Conservation (phyloP, 139 green algal species). For the Picochlorum sp. region DNA sequence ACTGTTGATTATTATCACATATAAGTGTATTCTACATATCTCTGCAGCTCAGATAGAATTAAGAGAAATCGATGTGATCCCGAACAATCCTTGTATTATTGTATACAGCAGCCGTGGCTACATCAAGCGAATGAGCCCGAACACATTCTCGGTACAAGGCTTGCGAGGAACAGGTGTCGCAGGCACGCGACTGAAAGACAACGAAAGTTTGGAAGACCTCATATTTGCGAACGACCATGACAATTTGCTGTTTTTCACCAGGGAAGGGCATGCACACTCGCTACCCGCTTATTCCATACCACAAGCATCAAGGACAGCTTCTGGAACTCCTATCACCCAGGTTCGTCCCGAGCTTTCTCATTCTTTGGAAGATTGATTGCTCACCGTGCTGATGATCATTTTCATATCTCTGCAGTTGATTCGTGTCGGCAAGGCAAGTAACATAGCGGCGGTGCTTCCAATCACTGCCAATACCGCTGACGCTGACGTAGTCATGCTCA, state of each 20-base stretch:
- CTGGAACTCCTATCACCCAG: conserved; percentile 40
- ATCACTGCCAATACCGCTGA: conserved; percentile 2
- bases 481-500: conserved; percentile 51
- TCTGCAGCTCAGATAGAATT: conserved; percentile 20
- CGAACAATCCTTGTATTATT: conserved; percentile 55
- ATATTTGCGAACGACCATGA: conserved; percentile 58
- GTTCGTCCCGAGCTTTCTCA: conserved; percentile 4
- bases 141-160: conserved; percentile 51
- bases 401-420: conserved; percentile 43
- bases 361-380: background rate
- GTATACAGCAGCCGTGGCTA: conserved; percentile 63
- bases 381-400: conserved; percentile 1
- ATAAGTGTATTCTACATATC: background rate
- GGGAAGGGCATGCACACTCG: conserved; percentile 42
- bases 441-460: conserved; percentile 27
- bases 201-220: conserved; percentile 64
- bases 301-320: conserved; percentile 42
- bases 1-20: no score
- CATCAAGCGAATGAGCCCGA: conserved; percentile 75
- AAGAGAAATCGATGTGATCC: conserved; percentile 46
- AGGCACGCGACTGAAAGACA: conserved; percentile 37
- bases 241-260: conserved; percentile 69
- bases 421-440: conserved; percentile 25
- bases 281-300: conserved; percentile 64
- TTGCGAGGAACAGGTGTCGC: conserved; percentile 24